phyloP scores from a whole-genome alignment of 768 basidiomycete genomes.

The Suillus sp. region DNA sequence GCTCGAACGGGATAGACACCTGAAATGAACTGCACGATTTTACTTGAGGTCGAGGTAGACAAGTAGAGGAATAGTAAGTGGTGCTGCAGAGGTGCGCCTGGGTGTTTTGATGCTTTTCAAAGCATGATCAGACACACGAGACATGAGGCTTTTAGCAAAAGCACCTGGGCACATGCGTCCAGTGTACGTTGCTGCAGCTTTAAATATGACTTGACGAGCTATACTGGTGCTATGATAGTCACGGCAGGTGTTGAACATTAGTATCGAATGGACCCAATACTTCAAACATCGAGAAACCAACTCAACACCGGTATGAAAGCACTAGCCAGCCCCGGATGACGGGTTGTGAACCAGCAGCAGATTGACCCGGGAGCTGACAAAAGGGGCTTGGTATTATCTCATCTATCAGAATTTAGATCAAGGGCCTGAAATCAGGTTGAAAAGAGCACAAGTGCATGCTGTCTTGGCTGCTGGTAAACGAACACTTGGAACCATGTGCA shows the following conservation, averaged over 20 bases:
- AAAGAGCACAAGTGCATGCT: background rate
- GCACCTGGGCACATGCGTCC: background rate
- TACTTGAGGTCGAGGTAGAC: background rate
- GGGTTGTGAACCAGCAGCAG: background rate
- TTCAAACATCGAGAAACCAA: background rate
- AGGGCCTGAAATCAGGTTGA: background rate
- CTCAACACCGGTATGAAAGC: background rate
- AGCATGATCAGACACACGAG: background rate
- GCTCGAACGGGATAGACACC: background rate
- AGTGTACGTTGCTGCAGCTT: background rate
- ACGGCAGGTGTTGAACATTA: background rate
- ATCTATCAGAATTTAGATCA: background rate
- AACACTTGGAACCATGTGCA: background rate
- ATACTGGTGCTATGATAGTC: background rate
- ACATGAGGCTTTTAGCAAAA: background rate
- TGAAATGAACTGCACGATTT: background rate
- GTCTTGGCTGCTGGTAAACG: background rate
- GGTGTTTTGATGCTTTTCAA: background rate
- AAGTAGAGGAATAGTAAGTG: background rate
- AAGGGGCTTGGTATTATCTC: background rate
- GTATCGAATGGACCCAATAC: background rate
- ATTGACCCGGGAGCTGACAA: background rate
- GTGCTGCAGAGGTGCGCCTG: background rate
- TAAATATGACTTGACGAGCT: background rate
- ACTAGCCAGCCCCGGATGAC: background rate